Base-by-base conservation (phyloP, 2,329 filamentous ascomycete genomes). In the Aspergillus persii region DNA sequence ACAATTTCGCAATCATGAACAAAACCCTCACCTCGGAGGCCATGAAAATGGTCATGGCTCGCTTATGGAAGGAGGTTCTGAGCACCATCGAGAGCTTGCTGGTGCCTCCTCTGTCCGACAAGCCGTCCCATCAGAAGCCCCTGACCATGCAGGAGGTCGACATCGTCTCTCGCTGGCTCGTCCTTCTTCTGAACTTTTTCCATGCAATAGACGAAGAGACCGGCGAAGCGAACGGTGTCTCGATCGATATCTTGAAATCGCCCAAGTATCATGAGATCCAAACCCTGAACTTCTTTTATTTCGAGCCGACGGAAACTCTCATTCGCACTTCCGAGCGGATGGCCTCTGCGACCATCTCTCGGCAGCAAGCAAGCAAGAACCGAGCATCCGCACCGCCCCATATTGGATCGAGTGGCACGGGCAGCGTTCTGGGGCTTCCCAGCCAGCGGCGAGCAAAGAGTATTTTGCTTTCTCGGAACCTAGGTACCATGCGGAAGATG, bases 1-100 rank as follows among this genome's bases (percentile, higher is more conserved):
- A 97, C 73, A 99, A 99, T 71, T 99, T 99, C 76, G 92, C 92
- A 60, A 96, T 98, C 67, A 96, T 99, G 93, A 97, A 98, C 78
- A 88, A 95, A 75, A 97, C 94, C 0, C 81, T 99, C 58, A 98
- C 95, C 1, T 89, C 92, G 59, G 89, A 92, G 58, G 96, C 95
- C n/a, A 97, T 99, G 94, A 87, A 93, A 68, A 93, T 95, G 73
- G 95, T 99, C 68, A 99, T 99, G 95, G 96, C 92, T 26, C 87
- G 95, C 49, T 79, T 99, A 5, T 99, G 95, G 95, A 99, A 99
- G 77, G 95, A 99, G 75, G 93, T 96, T 0, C 83, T 99, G 15
- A 88, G 93, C 67, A 96, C 94, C 0, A 90, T 98, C 63, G 95
- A 99, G 77, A 85, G 86, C 41, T 82, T 99, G 18, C 84, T 99